Percentiles rank a stretch among this genome's conserved stretches.
phyloP scores from a whole-genome alignment of 345 rosid genomes.

The Populus tremula region DNA sequence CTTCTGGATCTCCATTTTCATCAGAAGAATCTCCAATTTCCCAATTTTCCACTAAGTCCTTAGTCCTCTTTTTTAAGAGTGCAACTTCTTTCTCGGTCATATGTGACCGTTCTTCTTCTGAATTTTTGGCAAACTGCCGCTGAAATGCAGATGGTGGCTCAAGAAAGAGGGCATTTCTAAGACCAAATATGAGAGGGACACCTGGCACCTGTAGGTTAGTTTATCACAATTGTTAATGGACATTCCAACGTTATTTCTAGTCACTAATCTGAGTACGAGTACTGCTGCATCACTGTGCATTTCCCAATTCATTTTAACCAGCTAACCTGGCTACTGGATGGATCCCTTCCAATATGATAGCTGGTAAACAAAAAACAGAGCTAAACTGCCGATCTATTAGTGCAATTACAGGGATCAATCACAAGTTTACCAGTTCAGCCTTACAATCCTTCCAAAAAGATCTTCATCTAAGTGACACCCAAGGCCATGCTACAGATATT shows the following conservation, averaged over 20 bases:
- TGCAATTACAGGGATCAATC: not conserved
- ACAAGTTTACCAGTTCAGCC: not conserved
- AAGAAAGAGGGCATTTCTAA: constrained; percentile 71
- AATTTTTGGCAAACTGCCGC: constrained; percentile 48
- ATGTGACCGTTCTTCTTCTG: constrained; percentile 56
- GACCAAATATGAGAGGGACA: constrained; percentile 72
- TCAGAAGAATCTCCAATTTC: constrained; percentile 22
- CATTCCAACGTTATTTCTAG: not conserved
- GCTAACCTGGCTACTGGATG: not conserved
- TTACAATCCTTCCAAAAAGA: not conserved
- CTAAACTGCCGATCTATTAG: not conserved
- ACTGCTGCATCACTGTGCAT: not conserved
- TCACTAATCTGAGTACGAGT: not conserved
- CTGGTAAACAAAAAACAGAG: not conserved
- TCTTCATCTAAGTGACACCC: not conserved
- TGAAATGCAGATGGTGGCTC: constrained; percentile 79
- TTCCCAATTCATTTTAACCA: not conserved
- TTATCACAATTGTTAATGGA: not conserved
- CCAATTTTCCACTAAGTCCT: constrained; percentile 27
- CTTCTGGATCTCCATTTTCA: constrained; percentile 39
- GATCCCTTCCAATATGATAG: not conserved
- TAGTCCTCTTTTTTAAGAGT: constrained; percentile 42
- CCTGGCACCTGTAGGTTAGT: constrained; percentile 58
- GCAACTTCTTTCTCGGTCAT: constrained; percentile 50
- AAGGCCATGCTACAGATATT: not conserved